These are phyloP conservation scores for Diaporthe aspalathi DNA, from an alignment of 2,329 filamentous ascomycete genomes.

Conservation along the genomic window DNA sequence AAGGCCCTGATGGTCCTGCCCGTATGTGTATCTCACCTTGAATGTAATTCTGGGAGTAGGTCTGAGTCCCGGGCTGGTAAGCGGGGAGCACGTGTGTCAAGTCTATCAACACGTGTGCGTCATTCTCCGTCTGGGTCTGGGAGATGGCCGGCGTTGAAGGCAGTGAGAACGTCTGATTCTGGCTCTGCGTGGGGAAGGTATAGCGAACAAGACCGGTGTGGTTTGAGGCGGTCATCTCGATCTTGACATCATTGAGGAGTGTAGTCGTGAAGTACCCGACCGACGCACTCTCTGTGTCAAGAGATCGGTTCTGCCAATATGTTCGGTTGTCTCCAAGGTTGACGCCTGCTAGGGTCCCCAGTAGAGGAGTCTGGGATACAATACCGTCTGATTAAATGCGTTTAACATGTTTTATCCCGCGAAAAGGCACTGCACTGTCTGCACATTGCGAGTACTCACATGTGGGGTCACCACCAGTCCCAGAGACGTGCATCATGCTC, in stretches of 20 bases:
- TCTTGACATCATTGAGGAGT: conserved; percentile 28
- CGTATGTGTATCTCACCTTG: conserved; percentile 32
- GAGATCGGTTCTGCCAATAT: conserved; percentile 31
- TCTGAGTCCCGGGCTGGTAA: conserved; percentile 22
- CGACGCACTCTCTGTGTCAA: conserved; percentile 30
- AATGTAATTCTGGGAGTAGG: conserved; percentile 31
- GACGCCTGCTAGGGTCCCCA: conserved; percentile 7
- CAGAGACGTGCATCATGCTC: conserved; percentile 34
- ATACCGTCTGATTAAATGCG: not conserved
- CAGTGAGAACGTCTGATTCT: conserved; percentile 4
- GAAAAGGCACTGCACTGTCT: not conserved
- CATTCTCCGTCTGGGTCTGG: not conserved
- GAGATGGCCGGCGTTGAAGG: conserved; percentile 7
- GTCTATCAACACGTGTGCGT: conserved; percentile 31
- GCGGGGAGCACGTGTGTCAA: conserved; percentile 32
- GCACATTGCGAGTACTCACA: not conserved
- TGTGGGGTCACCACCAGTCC: conserved; percentile 31
- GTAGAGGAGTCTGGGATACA: conserved; percentile 28
- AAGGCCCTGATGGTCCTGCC: conserved; percentile 3
- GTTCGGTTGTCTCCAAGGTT: conserved; percentile 33
- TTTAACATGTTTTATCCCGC: not conserved
- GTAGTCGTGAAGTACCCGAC: conserved; percentile 33
- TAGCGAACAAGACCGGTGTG: conserved; percentile 32
- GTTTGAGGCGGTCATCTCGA: conserved; percentile 30
- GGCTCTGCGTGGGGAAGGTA: conserved; percentile 14